Base-by-base conservation (phyloP, 2,329 filamentous ascomycete genomes). In the Sclerotinia trifoliorum region DNA sequence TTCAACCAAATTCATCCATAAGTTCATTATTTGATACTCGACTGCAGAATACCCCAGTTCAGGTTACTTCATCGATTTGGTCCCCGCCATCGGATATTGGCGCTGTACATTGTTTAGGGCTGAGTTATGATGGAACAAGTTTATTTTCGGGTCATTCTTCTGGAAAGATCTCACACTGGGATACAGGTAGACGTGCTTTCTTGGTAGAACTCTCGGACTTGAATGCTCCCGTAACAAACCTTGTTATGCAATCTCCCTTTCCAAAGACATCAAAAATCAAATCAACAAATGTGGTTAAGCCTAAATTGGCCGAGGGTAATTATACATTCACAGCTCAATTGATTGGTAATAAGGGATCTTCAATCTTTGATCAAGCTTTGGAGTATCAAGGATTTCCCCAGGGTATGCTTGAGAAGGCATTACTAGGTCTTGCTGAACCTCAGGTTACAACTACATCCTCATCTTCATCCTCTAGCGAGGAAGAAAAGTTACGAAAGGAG, bases 91-190 rank as follows among this genome's bases (percentile, higher is more conserved):
- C 68, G 46, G 75, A 76, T 76, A 82, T 87, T 75, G 80, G 86
- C 69, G 83, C 85, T 8, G 86, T 86, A 5, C 85, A 88, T 32
- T 91, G 90, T 74, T 77, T 97, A 68, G 85, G 86, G 26, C 80
- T 96, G 65, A 94, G 87, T 75, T 94, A 95, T 78, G 94, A 97
- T 77, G 91, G 92, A 35, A 93, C 90, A 55, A 86, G 84, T 10
- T 81, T 97, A 29, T 79, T 97, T 35, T 93, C 93, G 3, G 94
- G 94, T 7, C 94, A 98, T 76, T 82, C 86, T 24, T 90, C 86
- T 73, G 94, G 94, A 63, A 91, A 91, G 75, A 84, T 97, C 52
- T 81, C 92, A 44, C 84, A 85, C 66, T 98, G 94, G 94, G 92
- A 92, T 77, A 84, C 94, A 35, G 87, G 73, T 17, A 69, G 74